Base-by-base conservation (phyloP, 2,329 filamentous ascomycete genomes). In the Beauveria australis region DNA sequence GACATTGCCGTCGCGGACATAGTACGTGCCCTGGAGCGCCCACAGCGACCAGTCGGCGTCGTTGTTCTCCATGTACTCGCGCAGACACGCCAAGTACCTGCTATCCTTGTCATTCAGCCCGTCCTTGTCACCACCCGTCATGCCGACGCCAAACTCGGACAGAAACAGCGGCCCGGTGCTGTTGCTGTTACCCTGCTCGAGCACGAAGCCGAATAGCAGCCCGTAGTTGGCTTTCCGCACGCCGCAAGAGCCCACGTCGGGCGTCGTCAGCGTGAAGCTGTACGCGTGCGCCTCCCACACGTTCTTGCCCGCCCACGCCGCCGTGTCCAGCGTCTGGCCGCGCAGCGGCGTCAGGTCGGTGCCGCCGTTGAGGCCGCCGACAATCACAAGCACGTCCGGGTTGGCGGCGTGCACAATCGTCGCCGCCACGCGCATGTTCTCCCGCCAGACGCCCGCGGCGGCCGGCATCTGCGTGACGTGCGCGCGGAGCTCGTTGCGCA, bases 221-320 rank as follows among this genome's bases (percentile, higher is more conserved):
- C 81, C 81, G 63, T 81, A 80, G 62, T 77, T 67, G 26, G 71
- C 63, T 67, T 75, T 73, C 51, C 76, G 72, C 19, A 76, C 43
- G 43, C 67, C 69, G 70, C 81, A 84, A 66, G 71, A 72, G n/a
- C 70, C 72, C 33, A 75, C 70, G 62, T 75, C 68, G 22, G 74
- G 73, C 63, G 75, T 80, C 3, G 75, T 80, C 14, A 80, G 74
- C 28, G 80, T 82, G 71, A 81, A 84, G 62, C 73, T 74, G 74
- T 85, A 86, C 33, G 78, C 76, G 71, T 86, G 83, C 67, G 81
- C 78, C 71, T 86, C 83, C 81, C 81, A 85, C 14, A 85, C 81
- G 65, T 81, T 75, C 70, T 85, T 85, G 46, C 73, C 74, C 7
- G 65, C 61, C 77, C 78, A 82, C 12, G 68, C 73, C 3, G 69